Evolutionary conservation across 2,329 filamentous ascomycete species (phyloP), one percentile per base, ranked within the genome.

Genomic region (Arthrobotrys entomopaga): DNA sequence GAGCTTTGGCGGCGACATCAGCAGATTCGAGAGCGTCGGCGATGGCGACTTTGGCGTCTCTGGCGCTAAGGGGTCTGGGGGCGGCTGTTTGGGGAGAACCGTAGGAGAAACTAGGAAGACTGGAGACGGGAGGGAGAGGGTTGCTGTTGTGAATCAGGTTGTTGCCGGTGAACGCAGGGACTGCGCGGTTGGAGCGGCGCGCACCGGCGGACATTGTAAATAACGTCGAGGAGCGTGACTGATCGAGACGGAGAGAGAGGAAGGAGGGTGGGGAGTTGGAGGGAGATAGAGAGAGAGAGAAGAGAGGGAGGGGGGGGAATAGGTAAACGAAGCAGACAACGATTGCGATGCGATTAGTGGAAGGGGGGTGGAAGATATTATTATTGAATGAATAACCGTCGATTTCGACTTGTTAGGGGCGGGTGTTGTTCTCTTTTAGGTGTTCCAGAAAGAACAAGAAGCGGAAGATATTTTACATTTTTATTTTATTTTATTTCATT

Each of bases 121-220:
- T 60, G 42, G 69, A 61, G 22, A 73, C 48, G 7, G 69, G 61
- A 7, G 69, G 69, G 15, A 73, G 49, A 11, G 69, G 69, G 29
- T 73, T 73, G 16, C 60, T 59, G 29, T 34, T 34, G 48, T 73
- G 69, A 26, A 73, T 73, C 11, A 73, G 50, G 26, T 73, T 73
- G 57, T 48, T 73, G 56, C 69, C 69, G 54, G 56, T 43, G 52
- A 73, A 73, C 52, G 69, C 69, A 49, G 69, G 69, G 20, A 65
- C 69, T 48, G 69, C 69, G 49, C 69, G 52, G 34, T 46, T 63
- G 26, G 61, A 65, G 34, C 69, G 69, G 48, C 63, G 61, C 26
- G 19, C 38, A 49, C 58, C 49, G 24, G 61, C 49, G 10, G 59
- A 63, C 66, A 73, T 63, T 15, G 42, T 19, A 13, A 46, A 40